phyloP scores from a whole-genome alignment of 2,329 filamentous ascomycete genomes.

The Trichoderma gracile region DNA sequence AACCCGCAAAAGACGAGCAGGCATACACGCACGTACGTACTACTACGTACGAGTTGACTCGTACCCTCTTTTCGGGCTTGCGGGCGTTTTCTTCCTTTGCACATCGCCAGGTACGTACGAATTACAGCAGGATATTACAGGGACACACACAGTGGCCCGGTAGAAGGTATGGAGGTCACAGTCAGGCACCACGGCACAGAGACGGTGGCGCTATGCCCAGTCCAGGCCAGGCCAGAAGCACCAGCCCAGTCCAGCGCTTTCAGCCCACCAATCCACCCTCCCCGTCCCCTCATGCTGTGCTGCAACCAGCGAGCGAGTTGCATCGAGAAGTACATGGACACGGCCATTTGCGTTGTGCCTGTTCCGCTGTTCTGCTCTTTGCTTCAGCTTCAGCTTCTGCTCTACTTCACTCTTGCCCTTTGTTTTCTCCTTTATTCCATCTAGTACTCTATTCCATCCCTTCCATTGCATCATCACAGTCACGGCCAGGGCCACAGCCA shows the following conservation, averaged over 20 bases:
- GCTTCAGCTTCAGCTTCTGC: neutral
- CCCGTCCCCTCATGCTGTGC: slow-evolving; percentile 3
- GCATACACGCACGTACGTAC: slow-evolving; percentile 10
- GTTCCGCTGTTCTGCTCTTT: neutral
- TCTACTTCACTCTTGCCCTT: no score
- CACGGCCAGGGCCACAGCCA: no score
- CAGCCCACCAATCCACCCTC: no score
- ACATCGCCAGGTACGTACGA: slow-evolving; percentile 7
- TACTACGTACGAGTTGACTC: no score
- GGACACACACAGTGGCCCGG: neutral
- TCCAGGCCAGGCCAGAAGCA: no score
- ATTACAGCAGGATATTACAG: slow-evolving; percentile 1
- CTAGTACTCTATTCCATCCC: no score
- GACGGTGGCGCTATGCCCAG: slow-evolving; percentile 14
- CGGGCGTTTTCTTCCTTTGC: neutral
- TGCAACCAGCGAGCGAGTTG: neutral
- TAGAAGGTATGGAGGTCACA: neutral
- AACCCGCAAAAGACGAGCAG: slow-evolving; percentile 16
- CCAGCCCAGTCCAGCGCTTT: no score
- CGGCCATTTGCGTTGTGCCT: neutral
- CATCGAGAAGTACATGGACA: neutral
- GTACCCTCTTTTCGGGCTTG: neutral
- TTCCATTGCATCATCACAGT: no score
- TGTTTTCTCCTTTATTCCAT: no score
- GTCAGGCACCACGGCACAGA: slow-evolving; percentile 18